Evolutionary conservation across 306 rosid species (phyloP).

Genomic region (Begonia fuchsioides): DNA sequence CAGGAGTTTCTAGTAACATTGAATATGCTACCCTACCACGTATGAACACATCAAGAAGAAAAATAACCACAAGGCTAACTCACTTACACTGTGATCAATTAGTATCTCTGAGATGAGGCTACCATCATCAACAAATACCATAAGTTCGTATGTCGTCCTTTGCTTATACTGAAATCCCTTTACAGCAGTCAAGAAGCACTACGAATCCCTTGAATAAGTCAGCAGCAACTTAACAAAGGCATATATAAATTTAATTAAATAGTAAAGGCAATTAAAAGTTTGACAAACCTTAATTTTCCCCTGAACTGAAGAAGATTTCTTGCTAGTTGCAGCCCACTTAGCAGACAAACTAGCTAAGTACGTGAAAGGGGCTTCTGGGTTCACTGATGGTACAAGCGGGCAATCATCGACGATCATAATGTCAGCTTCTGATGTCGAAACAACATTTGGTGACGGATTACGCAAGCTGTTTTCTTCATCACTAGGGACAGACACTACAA

Average conservation of each 20-base stretch:
- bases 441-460: conserved; percentile 17
- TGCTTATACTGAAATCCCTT: conserved; percentile 62
- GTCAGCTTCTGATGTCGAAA: conserved; percentile 15
- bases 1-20: no score
- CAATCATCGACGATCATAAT: conserved; percentile 25
- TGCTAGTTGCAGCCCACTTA: conserved; percentile 54
- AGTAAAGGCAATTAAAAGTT: conserved; percentile 3
- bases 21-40: no score
- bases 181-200: conserved; percentile 89
- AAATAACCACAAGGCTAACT: no score
- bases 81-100: conserved; percentile 65
- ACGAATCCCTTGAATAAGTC: conserved; percentile 16
- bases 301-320: conserved; percentile 25
- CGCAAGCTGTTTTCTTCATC: conserved; percentile 17
- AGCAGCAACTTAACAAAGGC: conserved; percentile 2
- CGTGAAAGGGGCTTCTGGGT: conserved; percentile 55
- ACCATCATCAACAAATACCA: conserved; percentile 75
- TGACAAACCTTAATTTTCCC: conserved; percentile 68
- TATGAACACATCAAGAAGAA: no score
- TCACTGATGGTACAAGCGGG: conserved; percentile 32
- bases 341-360: conserved; percentile 78
- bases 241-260: neutral
- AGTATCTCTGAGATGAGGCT: conserved; percentile 73
- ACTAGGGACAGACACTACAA: conserved; percentile 13
- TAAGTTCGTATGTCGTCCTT: conserved; percentile 56